Evolutionary conservation across 805 yeast species (phyloP).

Genomic region (Cyberlindnera subsufficiens): DNA sequence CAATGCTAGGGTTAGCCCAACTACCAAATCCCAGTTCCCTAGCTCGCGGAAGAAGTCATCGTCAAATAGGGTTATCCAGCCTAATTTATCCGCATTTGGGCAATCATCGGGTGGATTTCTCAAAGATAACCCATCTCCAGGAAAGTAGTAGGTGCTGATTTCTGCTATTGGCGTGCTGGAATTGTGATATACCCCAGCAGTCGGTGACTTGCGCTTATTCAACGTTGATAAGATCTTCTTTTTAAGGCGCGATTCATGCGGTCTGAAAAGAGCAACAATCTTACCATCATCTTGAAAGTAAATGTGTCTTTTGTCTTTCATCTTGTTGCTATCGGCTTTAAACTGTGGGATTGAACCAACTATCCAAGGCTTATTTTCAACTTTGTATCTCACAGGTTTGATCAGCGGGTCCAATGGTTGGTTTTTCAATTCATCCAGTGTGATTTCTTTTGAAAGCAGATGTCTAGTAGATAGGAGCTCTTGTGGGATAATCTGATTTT

Average conservation of each 20-base stretch:
- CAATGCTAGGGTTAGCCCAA: slow-evolving; percentile 48
- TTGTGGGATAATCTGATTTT: background rate
- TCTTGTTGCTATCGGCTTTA: slow-evolving; percentile 15
- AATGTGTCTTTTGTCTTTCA: slow-evolving; percentile 24
- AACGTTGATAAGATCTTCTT: slow-evolving; percentile 27
- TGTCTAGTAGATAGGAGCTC: background rate
- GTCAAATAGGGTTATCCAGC: slow-evolving; percentile 62
- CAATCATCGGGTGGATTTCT: slow-evolving; percentile 50
- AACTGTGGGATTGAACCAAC: slow-evolving; percentile 43
- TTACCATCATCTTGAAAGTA: slow-evolving; percentile 27
- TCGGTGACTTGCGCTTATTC: slow-evolving; percentile 20
- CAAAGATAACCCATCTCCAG: slow-evolving; percentile 52
- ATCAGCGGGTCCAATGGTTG: slow-evolving; percentile 3
- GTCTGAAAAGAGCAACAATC: slow-evolving; percentile 29
- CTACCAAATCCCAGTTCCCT: slow-evolving; percentile 49
- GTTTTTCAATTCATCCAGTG: slow-evolving; percentile 3
- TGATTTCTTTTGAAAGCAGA: background rate
- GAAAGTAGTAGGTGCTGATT: slow-evolving; percentile 16
- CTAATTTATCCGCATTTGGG: slow-evolving; percentile 54
- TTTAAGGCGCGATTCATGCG: slow-evolving; percentile 29
- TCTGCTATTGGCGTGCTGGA: background rate
- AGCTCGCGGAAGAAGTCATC: slow-evolving; percentile 28
- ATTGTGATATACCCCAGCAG: background rate
- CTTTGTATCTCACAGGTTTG: slow-evolving; percentile 25
- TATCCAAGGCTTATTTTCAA: slow-evolving; percentile 24